A percentile compares a stretch with the other conserved stretches of the same genome.
phyloP scores from a whole-genome alignment of 202 grass and related monocot genomes.

The Schoenoplectus triqueter region DNA sequence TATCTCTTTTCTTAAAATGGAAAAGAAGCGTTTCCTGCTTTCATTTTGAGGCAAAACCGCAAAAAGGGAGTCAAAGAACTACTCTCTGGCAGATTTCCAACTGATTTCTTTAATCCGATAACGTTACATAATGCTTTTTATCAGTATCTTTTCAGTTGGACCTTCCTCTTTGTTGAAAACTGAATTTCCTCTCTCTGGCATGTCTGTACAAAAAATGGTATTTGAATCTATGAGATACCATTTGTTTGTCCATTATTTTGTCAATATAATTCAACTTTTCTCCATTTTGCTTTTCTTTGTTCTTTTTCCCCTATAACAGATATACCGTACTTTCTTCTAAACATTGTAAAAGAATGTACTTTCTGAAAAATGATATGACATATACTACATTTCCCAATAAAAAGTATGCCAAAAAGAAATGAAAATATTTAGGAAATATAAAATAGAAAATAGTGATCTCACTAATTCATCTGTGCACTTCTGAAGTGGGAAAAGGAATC shows the following conservation, averaged over 20 bases:
- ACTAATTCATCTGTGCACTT: background rate
- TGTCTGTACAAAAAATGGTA: background rate
- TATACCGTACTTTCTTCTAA: background rate
- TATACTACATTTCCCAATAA: background rate
- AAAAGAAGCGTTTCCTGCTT: conserved; percentile 15
- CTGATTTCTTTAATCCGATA: conserved; percentile 25
- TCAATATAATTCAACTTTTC: no score
- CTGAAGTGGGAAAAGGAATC: background rate
- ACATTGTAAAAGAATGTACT: background rate
- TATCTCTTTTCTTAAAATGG: background rate
- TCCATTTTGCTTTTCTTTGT: no score
- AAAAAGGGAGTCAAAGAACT: conserved; percentile 17
- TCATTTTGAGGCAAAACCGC: background rate
- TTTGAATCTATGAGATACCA: background rate
- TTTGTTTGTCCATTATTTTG: no score
- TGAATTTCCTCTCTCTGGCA: background rate
- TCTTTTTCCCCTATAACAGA: no score
- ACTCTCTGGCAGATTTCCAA: conserved; percentile 12
- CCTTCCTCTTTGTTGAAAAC: background rate
- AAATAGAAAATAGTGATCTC: background rate
- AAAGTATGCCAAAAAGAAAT: background rate
- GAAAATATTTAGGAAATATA: background rate
- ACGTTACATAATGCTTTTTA: conserved; percentile 17
- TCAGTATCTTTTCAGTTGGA: conserved; percentile 5
- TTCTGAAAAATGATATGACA: background rate